These are phyloP conservation scores for Leccinum boreale DNA, from an alignment of 768 basidiomycete genomes.

Conservation along the genomic window DNA sequence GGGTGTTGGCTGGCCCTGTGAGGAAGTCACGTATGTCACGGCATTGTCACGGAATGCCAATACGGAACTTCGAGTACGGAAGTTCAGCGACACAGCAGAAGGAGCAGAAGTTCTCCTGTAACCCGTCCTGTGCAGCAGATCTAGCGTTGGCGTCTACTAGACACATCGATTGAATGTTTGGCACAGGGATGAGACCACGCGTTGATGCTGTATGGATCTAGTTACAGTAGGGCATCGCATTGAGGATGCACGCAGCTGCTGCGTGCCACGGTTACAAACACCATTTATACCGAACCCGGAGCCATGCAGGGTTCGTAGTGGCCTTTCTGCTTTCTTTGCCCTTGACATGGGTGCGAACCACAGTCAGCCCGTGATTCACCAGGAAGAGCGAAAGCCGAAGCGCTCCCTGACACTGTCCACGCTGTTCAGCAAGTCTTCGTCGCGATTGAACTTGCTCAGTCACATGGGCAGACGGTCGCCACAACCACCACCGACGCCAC, in stretches of 20 bases:
- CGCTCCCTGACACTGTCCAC: conserved; percentile 24
- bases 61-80: not conserved
- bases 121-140: conserved; percentile 9
- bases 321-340: not conserved
- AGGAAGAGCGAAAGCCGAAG: conserved; percentile 22
- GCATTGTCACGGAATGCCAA: not conserved
- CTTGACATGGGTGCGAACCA: conserved; percentile 26
- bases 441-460: conserved; percentile 27
- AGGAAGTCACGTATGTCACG: conserved; percentile 1
- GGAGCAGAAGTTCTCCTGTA: not conserved
- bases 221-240: conserved; percentile 18
- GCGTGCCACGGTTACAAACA: conserved; percentile 8
- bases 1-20: not conserved
- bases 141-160: conserved; percentile 1
- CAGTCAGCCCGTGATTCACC: conserved; percentile 22
- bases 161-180: conserved; percentile 4
- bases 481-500: conserved; percentile 26
- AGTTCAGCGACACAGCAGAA: not conserved
- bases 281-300: conserved; percentile 20
- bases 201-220: conserved; percentile 7
- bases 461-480: conserved; percentile 27
- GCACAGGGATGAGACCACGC: conserved; percentile 11
- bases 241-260: conserved; percentile 23
- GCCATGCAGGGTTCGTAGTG: conserved; percentile 14
- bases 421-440: conserved; percentile 25